These are phyloP conservation scores for Exophiala bonariae DNA, from an alignment of 2,329 filamentous ascomycete genomes.

Conservation along the genomic window DNA sequence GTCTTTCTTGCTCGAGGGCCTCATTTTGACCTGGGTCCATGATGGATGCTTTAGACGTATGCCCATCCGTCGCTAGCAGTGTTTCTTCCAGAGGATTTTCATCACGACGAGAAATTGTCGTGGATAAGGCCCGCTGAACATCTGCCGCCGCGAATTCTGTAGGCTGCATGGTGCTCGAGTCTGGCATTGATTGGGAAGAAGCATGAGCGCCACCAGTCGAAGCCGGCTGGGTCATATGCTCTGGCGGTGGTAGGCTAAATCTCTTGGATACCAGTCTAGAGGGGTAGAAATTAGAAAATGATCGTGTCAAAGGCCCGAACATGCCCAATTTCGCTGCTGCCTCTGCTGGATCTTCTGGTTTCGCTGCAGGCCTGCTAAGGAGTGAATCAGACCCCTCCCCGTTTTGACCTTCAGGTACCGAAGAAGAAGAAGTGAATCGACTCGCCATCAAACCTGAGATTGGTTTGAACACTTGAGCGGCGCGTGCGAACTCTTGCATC, in stretches of 20 bases:
- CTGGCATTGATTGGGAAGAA: background rate
- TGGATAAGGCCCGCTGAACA: constrained; percentile 26
- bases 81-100: too few species aligned
- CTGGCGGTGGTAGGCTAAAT: constrained; percentile 79
- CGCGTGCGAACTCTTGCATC: constrained; percentile 72
- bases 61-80: background rate
- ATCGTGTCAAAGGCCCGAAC: constrained; percentile 86
- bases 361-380: constrained; percentile 47
- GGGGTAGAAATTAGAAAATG: constrained; percentile 71
- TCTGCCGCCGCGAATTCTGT: constrained; percentile 34
- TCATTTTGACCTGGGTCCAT: constrained; percentile 76
- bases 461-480: constrained; percentile 81
- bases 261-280: constrained; percentile 87
- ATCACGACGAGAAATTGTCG: too few species aligned
- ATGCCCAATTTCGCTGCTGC: constrained; percentile 87
- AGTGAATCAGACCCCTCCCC: constrained; percentile 33
- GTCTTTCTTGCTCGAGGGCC: constrained; percentile 70
- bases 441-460: constrained; percentile 91
- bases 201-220: constrained; percentile 35
- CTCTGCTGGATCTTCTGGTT: constrained; percentile 73
- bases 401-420: constrained; percentile 32
- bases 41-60: constrained; percentile 11
- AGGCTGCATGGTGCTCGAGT: constrained; percentile 8
- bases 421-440: constrained; percentile 76
- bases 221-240: constrained; percentile 29